Evolutionary conservation across 805 yeast species (phyloP).

Genomic region (Metschnikowia continentalis): DNA sequence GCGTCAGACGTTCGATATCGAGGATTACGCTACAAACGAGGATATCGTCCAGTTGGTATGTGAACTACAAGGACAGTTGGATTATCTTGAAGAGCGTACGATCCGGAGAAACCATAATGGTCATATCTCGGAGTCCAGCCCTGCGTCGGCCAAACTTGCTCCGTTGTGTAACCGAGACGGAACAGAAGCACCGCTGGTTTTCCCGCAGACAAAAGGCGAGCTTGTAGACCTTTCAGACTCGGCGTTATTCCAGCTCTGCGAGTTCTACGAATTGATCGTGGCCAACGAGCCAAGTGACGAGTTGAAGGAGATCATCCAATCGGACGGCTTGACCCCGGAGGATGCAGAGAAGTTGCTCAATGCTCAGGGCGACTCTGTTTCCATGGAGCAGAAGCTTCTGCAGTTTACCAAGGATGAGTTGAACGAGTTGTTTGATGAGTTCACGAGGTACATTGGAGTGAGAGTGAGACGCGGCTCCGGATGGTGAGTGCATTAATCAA

Average conservation of each 20-base stretch:
- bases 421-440: slow-evolving; percentile 53
- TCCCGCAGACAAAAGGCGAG: slow-evolving; percentile 57
- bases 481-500: slow-evolving; percentile 6
- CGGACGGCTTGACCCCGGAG: slow-evolving; percentile 13
- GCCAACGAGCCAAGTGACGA: slow-evolving; percentile 14
- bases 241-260: slow-evolving; percentile 50
- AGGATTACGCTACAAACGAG: slow-evolving; percentile 71
- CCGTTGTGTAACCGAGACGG: slow-evolving; percentile 81
- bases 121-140: slow-evolving; percentile 38
- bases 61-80: slow-evolving; percentile 86
- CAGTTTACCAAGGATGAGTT: slow-evolving; percentile 44
- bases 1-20: slow-evolving; percentile 33
- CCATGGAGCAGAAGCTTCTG: slow-evolving; percentile 16
- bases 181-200: slow-evolving; percentile 50
- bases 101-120: slow-evolving; percentile 68
- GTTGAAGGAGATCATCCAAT: slow-evolving; percentile 10
- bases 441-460: slow-evolving; percentile 69
- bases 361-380: not conserved
- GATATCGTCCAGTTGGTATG: slow-evolving; percentile 84
- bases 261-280: slow-evolving; percentile 73
- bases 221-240: slow-evolving; percentile 46
- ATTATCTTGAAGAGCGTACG: slow-evolving; percentile 70
- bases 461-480: slow-evolving; percentile 44
- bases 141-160: slow-evolving; percentile 41
- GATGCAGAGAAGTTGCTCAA: slow-evolving; percentile 15